phyloP scores from a whole-genome alignment of 202 grass and related monocot species.

The Musa balbisiana region DNA sequence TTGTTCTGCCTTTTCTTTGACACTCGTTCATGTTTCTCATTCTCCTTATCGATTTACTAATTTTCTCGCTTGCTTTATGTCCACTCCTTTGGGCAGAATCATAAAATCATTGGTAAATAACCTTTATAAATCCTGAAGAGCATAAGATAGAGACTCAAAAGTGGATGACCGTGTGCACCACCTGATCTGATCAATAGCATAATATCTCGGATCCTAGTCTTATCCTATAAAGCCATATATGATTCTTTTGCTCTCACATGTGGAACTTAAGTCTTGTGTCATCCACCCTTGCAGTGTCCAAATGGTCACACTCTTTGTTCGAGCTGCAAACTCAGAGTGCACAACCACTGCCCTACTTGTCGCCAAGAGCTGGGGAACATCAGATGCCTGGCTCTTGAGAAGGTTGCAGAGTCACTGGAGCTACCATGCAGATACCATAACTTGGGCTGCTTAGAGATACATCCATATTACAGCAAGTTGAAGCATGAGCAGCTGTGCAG shows the following conservation, averaged over 20 bases:
- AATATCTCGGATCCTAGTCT: neutral
- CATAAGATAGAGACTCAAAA: too few species aligned
- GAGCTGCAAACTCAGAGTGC: constrained; percentile 6
- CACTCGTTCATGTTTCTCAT: neutral
- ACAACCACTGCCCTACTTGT: constrained; percentile 15
- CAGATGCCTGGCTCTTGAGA: constrained; percentile 15
- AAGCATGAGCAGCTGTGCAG: constrained; percentile 13
- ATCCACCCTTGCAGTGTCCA: neutral
- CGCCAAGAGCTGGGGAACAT: constrained; percentile 15
- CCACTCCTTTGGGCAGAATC: too few species aligned
- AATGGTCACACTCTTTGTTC: constrained; percentile 17
- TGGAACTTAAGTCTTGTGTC: neutral
- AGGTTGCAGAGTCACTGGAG: constrained; percentile 9
- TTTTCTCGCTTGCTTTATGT: too few species aligned
- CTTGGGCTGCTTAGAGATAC: constrained; percentile 6
- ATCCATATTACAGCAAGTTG: constrained; percentile 14
- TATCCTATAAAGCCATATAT: neutral
- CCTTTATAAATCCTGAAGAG: too few species aligned
- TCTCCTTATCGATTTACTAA: neutral
- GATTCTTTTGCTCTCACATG: neutral
- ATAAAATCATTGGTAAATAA: too few species aligned
- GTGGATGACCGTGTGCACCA: too few species aligned
- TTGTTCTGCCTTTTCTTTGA: neutral
- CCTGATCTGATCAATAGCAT: neutral
- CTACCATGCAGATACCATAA: constrained; percentile 5